Conservation (phyloP, 164 flowering plant genomes). For the Vitis labrusca region DNA sequence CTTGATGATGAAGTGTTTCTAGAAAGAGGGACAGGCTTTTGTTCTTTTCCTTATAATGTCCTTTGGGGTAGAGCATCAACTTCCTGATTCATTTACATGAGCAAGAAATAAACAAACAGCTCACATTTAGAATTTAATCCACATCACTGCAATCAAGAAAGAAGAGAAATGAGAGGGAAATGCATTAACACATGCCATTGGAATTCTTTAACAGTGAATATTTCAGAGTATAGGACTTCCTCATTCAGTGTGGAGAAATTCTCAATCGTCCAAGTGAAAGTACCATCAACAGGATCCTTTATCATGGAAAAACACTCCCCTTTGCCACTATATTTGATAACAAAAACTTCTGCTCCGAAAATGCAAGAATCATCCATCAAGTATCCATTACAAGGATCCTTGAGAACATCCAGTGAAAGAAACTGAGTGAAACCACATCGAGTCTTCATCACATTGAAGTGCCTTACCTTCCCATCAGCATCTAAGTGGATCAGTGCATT, state of each 20-base stretch:
- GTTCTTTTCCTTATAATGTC: neutral
- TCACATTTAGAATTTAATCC: no score
- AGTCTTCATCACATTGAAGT: no score
- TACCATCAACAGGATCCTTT: neutral
- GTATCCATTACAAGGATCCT: conserved; percentile 9
- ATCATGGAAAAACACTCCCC: conserved; percentile 4
- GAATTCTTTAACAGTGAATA: neutral
- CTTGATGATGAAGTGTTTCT: neutral
- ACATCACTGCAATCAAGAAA: no score
- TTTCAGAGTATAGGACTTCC: neutral
- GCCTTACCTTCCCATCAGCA: no score
- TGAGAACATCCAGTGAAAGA: neutral
- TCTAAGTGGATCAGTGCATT: no score
- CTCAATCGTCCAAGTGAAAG: conserved; percentile 9
- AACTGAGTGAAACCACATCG: conserved; percentile 7
- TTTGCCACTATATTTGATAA: neutral
- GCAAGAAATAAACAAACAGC: neutral
- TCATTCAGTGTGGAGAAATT: neutral
- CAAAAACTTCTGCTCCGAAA: conserved; percentile 22
- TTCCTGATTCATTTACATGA: neutral
- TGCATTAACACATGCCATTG: neutral
- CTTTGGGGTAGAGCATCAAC: neutral
- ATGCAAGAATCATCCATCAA: conserved; percentile 13
- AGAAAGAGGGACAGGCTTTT: neutral
- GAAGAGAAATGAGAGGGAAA: no score